Evolutionary conservation across 208 protist species (phyloP).

Genomic region (Endotrypanum monterogeii): DNA sequence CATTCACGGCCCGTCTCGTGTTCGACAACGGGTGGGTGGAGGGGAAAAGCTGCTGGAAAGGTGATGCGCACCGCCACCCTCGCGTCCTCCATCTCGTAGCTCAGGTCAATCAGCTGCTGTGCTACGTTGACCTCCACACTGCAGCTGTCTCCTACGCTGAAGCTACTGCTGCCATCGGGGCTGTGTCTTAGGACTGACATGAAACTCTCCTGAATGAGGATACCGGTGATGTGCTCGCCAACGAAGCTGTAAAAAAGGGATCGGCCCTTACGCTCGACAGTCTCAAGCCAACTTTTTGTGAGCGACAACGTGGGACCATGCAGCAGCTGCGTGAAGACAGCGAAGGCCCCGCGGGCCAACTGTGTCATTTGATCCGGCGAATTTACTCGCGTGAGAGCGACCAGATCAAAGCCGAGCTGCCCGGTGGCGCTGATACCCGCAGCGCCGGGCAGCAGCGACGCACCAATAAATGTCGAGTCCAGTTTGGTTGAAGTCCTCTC

Average conservation of each 20-base stretch:
- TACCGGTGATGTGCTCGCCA: conserved; percentile 58
- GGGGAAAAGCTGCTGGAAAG: conserved; percentile 75
- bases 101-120: conserved; percentile 58
- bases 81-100: conserved; percentile 87
- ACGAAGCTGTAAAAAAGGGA: conserved; percentile 74
- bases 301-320: conserved; percentile 49
- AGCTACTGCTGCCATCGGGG: conserved; percentile 55
- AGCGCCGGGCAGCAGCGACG: conserved; percentile 10
- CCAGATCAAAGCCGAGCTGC: conserved; percentile 42
- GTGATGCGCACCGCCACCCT: conserved; percentile 68
- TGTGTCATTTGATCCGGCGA: conserved; percentile 55
- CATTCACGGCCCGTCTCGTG: conserved; percentile 60
- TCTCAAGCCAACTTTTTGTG: conserved; percentile 83
- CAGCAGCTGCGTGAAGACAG: conserved; percentile 77
- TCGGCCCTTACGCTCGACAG: conserved; percentile 72
- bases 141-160: conserved; percentile 69
- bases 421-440: conserved; percentile 23
- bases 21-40: conserved; percentile 58
- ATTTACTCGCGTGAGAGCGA: conserved; percentile 62
- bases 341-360: conserved; percentile 77
- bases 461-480: conserved; percentile 72
- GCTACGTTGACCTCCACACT: conserved; percentile 63
- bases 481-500: conserved; percentile 38
- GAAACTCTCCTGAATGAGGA: conserved; percentile 82
- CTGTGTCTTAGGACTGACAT: conserved; percentile 68